Percentiles rank a stretch among this genome's conserved stretches.
Conservation (phyloP, 2,329 filamentous ascomycete genomes). For the Nemania sp. region DNA sequence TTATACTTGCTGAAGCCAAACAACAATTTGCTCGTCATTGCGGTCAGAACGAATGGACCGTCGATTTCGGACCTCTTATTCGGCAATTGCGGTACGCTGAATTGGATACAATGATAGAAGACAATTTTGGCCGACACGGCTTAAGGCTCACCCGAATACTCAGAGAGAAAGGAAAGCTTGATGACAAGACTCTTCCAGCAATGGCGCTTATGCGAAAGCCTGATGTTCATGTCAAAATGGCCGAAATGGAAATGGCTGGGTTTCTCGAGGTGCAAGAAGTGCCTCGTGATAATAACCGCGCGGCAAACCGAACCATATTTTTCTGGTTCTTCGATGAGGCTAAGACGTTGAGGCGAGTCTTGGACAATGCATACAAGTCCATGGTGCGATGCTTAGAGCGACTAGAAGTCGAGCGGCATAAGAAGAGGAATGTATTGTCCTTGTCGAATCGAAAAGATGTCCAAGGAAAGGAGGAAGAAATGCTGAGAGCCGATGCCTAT, state of each 20-base stretch:
- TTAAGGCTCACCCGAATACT: slow-evolving; percentile 85
- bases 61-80: slow-evolving; percentile 78
- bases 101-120: slow-evolving; percentile 78
- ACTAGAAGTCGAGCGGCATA: slow-evolving; percentile 72
- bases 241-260: slow-evolving; percentile 82
- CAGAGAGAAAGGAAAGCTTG: slow-evolving; percentile 85
- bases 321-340: slow-evolving; percentile 89
- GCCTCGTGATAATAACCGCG: slow-evolving; percentile 80
- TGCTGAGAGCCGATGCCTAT: slow-evolving; percentile 74
- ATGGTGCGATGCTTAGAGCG: slow-evolving; percentile 87
- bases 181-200: slow-evolving; percentile 84
- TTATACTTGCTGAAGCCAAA: slow-evolving; percentile 70
- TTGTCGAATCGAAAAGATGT: slow-evolving; percentile 87
- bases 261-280: slow-evolving; percentile 93
- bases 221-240: slow-evolving; percentile 82
- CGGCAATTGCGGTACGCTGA: slow-evolving; percentile 73
- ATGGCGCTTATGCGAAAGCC: slow-evolving; percentile 82
- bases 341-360: slow-evolving; percentile 67
- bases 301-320: slow-evolving; percentile 82
- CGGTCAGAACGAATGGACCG: slow-evolving; percentile 74
- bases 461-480: slow-evolving; percentile 78
- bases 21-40: slow-evolving; percentile 70
- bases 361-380: slow-evolving; percentile 84
- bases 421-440: slow-evolving; percentile 71
- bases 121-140: slow-evolving; percentile 74